Conservation (phyloP, 2,329 filamentous ascomycete genomes). For the Tolypocladium sp. region DNA sequence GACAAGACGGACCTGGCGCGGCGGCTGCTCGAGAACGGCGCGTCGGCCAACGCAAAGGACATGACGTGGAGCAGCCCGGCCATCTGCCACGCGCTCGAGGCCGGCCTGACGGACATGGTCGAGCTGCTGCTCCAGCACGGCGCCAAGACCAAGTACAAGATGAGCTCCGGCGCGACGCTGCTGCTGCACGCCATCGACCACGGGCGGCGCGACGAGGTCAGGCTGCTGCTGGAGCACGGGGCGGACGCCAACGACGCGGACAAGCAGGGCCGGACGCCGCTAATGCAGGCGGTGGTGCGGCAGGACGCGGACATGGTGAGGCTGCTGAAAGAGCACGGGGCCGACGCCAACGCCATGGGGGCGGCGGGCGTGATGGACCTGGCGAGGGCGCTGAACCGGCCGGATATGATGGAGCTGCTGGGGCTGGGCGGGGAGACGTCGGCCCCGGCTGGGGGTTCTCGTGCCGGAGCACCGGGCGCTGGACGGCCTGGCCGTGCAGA, state of each 20-base stretch:
- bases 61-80: slow-evolving; percentile 9
- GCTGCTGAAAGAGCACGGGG: slow-evolving; percentile 18
- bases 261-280: slow-evolving; percentile 19
- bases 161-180: slow-evolving; percentile 18
- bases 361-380: slow-evolving; percentile 10
- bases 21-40: slow-evolving; percentile 23
- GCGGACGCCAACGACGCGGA: slow-evolving; percentile 21
- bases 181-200: slow-evolving; percentile 20
- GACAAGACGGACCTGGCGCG: slow-evolving; percentile 17
- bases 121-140: slow-evolving; percentile 18
- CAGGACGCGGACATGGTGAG: slow-evolving; percentile 17
- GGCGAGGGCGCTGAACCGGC: slow-evolving; percentile 12
- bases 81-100: slow-evolving; percentile 16
- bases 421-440: slow-evolving; percentile 5
- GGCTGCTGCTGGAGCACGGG: slow-evolving; percentile 19
- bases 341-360: slow-evolving; percentile 11
- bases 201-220: slow-evolving; percentile 11
- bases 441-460: not conserved
- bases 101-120: slow-evolving; percentile 13
- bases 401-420: slow-evolving; percentile 15
- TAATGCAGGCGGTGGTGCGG: slow-evolving; percentile 20
- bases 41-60: slow-evolving; percentile 18
- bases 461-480: not conserved
- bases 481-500: not conserved
- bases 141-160: slow-evolving; percentile 14